Conservation (phyloP, 2,329 filamentous ascomycete genomes). For the Ascomycota sp. region DNA sequence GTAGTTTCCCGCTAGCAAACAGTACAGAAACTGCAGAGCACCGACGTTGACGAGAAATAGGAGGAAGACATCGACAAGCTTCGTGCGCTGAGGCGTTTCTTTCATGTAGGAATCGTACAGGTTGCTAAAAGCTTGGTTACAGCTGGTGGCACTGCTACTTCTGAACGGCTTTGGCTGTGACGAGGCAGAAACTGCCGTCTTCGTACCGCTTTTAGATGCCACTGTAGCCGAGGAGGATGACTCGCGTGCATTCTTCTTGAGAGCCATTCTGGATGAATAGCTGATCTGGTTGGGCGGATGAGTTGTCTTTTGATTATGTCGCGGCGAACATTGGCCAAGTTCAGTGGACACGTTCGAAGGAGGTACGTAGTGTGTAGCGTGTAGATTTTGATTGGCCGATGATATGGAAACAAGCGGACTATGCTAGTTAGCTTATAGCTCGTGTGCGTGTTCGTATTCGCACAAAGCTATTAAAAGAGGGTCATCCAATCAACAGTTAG, state of each 20-base stretch:
- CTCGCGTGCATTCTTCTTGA: slow-evolving; percentile 24
- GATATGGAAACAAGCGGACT: too few relatives aligned
- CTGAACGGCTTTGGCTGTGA: slow-evolving; percentile 4
- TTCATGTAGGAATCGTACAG: slow-evolving; percentile 62
- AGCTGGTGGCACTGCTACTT: slow-evolving; percentile 14
- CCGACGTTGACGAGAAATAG: slow-evolving; percentile 69
- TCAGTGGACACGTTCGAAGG: too few relatives aligned
- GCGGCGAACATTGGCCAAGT: too few relatives aligned
- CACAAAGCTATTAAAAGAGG: too few relatives aligned
- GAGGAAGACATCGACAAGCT: slow-evolving; percentile 84
- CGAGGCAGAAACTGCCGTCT: slow-evolving; percentile 9
- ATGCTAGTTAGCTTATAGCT: too few relatives aligned
- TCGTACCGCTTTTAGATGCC: slow-evolving; percentile 10
- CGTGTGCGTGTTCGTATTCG: too few relatives aligned
- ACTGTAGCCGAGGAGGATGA: slow-evolving; percentile 13
- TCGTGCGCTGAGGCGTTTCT: slow-evolving; percentile 72
- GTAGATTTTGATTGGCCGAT: slow-evolving; percentile 11
- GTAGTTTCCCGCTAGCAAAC: slow-evolving; percentile 79
- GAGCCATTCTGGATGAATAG: slow-evolving; percentile 20
- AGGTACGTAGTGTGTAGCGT: too few relatives aligned
- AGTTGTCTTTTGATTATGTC: too few relatives aligned
- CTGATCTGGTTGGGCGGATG: not conserved
- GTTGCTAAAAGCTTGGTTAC: slow-evolving; percentile 42
- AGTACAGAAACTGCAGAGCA: slow-evolving; percentile 85
- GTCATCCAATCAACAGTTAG: too few relatives aligned